These are phyloP conservation scores for Ganoderma leucocontextum DNA, from an alignment of 1,284 basidiomycete genomes.

Conservation along the genomic window DNA sequence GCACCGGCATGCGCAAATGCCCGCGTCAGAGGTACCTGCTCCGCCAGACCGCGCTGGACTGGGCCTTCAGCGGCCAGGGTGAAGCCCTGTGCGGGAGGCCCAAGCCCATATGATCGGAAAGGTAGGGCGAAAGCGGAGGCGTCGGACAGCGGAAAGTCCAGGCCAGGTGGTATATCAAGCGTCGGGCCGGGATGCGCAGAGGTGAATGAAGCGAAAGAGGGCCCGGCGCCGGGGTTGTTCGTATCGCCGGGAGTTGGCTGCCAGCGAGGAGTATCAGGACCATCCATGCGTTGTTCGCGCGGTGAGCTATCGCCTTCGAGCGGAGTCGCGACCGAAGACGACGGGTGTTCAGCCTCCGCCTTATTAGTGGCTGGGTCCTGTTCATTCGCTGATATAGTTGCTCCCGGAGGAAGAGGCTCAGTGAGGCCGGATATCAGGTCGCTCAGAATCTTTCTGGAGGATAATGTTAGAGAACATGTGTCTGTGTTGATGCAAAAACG, in stretches of 20 bases:
- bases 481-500: too few species aligned
- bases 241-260: background rate
- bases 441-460: background rate
- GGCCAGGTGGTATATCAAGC: background rate
- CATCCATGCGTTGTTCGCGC: background rate
- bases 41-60: background rate
- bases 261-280: background rate
- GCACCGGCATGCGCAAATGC: background rate
- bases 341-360: background rate
- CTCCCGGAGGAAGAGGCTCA: background rate
- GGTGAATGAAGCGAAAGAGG: background rate
- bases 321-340: background rate
- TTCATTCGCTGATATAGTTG: background rate
- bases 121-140: background rate
- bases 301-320: background rate
- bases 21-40: background rate
- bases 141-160: background rate
- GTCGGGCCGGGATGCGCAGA: background rate
- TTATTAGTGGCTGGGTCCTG: background rate
- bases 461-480: background rate
- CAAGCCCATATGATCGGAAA: background rate
- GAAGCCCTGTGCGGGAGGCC: too few species aligned
- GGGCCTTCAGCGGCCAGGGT: background rate
- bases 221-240: background rate
- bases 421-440: background rate